Evolutionary conservation across 2,329 filamentous ascomycete species (phyloP).

Genomic region (Nannizzia gypsea): DNA sequence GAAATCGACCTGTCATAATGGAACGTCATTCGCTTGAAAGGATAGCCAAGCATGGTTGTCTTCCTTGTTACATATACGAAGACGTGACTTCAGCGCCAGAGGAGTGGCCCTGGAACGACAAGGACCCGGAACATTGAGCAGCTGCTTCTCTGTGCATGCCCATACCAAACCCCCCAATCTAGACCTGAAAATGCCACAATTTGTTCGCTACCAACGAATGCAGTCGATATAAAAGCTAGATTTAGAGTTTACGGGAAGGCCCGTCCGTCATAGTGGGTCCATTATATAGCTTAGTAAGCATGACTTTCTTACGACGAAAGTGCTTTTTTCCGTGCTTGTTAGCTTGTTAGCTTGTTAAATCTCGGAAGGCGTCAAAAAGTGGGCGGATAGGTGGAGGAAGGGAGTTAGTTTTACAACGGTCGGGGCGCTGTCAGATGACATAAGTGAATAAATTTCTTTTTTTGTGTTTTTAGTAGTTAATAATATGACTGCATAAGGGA

Average conservation of each 20-base stretch:
- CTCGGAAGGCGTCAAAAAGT: no score
- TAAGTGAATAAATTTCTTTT: not conserved
- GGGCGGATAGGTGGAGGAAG: no score
- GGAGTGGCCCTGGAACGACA: no score
- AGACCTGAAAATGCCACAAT: not conserved
- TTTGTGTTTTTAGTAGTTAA: not conserved
- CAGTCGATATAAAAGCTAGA: not conserved
- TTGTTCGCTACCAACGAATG: not conserved
- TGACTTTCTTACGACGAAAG: not conserved
- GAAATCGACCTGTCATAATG: not conserved
- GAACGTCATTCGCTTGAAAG: not conserved
- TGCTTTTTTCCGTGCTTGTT: no score
- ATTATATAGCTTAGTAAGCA: not conserved
- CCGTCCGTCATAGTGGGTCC: not conserved
- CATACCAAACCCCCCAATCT: not conserved
- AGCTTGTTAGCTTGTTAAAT: no score
- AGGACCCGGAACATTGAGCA: no score
- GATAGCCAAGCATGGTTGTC: not conserved
- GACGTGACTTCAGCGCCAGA: not conserved
- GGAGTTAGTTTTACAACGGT: no score
- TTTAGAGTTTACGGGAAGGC: conserved; percentile 1
- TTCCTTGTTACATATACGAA: not conserved
- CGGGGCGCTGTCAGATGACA: not conserved
- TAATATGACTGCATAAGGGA: not conserved
- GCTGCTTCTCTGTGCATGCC: no score